Base-by-base conservation (phyloP, 345 rosid genomes). In the Lepidium sativum region DNA sequence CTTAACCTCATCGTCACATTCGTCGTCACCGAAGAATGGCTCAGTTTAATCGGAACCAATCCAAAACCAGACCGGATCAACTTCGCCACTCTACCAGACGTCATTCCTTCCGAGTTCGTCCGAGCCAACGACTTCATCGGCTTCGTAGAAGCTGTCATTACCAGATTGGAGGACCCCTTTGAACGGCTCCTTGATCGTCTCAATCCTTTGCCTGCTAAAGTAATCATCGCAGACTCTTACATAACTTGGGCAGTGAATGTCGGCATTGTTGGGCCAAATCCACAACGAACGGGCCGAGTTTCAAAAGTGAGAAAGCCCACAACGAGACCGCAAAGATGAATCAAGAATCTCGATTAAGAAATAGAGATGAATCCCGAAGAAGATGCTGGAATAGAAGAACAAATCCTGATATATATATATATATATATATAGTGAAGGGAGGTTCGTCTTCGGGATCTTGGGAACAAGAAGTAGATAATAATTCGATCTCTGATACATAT, bases 1-100 rank as follows among this genome's bases (percentile, higher is more conserved):
- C 68, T 62, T 6, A 38, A 69, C 64, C 67, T 85, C 55, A 45
- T 75, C 68, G 62, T 87, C 62, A 80, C 86, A 8, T 75, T 87
- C 53, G 84, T 83, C 38, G 67, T 87, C 67, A 89, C 89, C 1
- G 84, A 86, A 64, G 97, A 89, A 73, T 89, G 95, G 88, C 64
- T 77, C 39, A 77, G 83, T 9, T 57, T 79, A 71, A 67, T 86
- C 31, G 70, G 69, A 13, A 59, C 79, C 16, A 77, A 81, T 13
- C 39, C 65, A 1, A 81, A 66, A 61, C 85, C 88, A 0, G 44
- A 21, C 53, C 65, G 68, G 39, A 54, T 88, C 35, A 42, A 65
- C 13, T 74, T 80, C 59, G 67, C 59, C 0, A 66, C 72, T 14
- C 63, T 73, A 42, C 77, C 72, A 0, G 60, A 73, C 0, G 21